Percentiles rank a stretch among this genome's conserved stretches.
phyloP scores from a whole-genome alignment of 2,329 filamentous ascomycete genomes.

The Scedosporium aurantiacum region DNA sequence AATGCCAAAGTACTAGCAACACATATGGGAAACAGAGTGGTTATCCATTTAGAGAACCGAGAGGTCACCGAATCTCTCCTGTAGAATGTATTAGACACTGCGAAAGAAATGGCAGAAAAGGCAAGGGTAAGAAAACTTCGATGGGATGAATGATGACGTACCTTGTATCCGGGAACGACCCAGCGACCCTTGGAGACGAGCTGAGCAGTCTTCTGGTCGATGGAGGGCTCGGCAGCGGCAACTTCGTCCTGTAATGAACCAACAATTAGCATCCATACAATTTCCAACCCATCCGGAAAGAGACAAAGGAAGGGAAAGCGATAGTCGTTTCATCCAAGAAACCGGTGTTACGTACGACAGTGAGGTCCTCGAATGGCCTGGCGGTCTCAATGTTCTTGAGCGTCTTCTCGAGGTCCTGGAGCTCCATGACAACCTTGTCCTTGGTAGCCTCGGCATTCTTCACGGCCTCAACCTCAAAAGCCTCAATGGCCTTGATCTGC shows the following conservation, averaged over 20 bases:
- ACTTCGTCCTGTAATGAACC: conserved; percentile 68
- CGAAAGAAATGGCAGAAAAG: neutral
- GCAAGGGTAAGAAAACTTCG: too few relatives aligned
- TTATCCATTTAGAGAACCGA: conserved; percentile 67
- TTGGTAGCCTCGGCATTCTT: conserved; percentile 97
- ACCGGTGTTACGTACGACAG: conserved; percentile 62
- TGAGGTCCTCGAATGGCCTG: conserved; percentile 91
- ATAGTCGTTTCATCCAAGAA: conserved; percentile 3
- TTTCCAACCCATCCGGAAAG: neutral
- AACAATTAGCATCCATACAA: conserved; percentile 15
- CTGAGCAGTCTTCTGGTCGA: conserved; percentile 91
- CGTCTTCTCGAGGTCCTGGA: conserved; percentile 88
- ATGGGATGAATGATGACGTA: conserved; percentile 30
- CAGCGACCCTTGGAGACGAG: conserved; percentile 97
- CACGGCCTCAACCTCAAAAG: conserved; percentile 92
- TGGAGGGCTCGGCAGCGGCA: conserved; percentile 84
- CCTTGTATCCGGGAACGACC: conserved; percentile 98
- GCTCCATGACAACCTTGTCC: conserved; percentile 87
- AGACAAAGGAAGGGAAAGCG: neutral
- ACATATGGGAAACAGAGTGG: conserved; percentile 40
- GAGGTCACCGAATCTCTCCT: conserved; percentile 99
- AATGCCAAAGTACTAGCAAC: conserved; percentile 47
- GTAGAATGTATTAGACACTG: conserved; percentile 32
- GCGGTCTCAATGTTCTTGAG: conserved; percentile 95
- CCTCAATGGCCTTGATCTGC: conserved; percentile 96